phyloP scores from a whole-genome alignment of 1,284 basidiomycete species.

The Ganoderma meredithae region DNA sequence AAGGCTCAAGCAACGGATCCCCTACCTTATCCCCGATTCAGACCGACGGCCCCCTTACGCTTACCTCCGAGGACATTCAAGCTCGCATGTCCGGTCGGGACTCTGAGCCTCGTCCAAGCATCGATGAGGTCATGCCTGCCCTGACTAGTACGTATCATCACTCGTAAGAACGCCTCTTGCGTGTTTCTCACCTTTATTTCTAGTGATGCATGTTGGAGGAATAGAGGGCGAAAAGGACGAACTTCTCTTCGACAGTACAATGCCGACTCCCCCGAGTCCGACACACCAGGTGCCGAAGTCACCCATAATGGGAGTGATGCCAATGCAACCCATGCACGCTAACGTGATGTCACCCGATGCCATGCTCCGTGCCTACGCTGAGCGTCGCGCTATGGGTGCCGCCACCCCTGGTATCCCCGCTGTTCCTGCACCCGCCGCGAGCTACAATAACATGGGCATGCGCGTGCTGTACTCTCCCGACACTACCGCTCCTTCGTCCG shows the following conservation, averaged over 20 bases:
- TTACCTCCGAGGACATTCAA: slow-evolving; percentile 73
- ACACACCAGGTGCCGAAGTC: slow-evolving; percentile 45
- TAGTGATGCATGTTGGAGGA: slow-evolving; percentile 71
- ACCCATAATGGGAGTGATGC: slow-evolving; percentile 51
- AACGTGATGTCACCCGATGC: slow-evolving; percentile 71
- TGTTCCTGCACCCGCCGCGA: slow-evolving; percentile 37
- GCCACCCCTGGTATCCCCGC: slow-evolving; percentile 33
- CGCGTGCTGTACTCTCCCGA: slow-evolving; percentile 46
- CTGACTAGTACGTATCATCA: slow-evolving; percentile 56
- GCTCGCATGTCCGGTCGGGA: slow-evolving; percentile 44
- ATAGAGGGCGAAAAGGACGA: slow-evolving; percentile 46
- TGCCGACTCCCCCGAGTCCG: slow-evolving; percentile 44
- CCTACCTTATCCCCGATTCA: slow-evolving; percentile 69
- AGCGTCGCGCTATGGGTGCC: slow-evolving; percentile 50
- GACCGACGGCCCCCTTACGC: slow-evolving; percentile 66
- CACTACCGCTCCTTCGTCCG: slow-evolving; percentile 22
- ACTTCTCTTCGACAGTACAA: slow-evolving; percentile 46
- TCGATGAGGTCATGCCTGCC: slow-evolving; percentile 70
- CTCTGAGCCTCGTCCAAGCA: slow-evolving; percentile 39
- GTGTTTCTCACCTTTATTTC: slow-evolving; percentile 1
- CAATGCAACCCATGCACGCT: slow-evolving; percentile 53
- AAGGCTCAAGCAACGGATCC: slow-evolving; percentile 43
- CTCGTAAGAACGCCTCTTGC: background rate
- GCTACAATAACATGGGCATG: slow-evolving; percentile 44
- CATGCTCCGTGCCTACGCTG: slow-evolving; percentile 79